Evolutionary conservation across 1,139 yeast species (phyloP).

Genomic region (Geotrichum klebahnii): DNA sequence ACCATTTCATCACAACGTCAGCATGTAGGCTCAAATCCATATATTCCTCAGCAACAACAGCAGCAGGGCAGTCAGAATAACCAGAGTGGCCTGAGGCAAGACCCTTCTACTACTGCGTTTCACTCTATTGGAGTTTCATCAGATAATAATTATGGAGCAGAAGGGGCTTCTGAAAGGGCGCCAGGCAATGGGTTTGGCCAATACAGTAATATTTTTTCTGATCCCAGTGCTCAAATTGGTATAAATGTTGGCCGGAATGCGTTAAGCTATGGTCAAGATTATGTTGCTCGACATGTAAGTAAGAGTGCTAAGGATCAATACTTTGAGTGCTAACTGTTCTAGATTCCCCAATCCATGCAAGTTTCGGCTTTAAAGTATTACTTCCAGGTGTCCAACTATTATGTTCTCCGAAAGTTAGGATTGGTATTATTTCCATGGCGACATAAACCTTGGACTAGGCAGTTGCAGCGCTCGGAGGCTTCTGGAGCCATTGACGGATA

Average conservation of each 20-base stretch:
- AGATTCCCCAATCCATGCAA: constrained; percentile 36
- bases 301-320: constrained; percentile 23
- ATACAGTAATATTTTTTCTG: constrained; percentile 53
- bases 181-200: constrained; percentile 24
- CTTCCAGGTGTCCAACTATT: constrained; percentile 86
- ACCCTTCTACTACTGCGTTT: constrained; percentile 11
- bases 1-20: constrained; percentile 13
- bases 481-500: constrained; percentile 46
- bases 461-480: constrained; percentile 37
- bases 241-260: constrained; percentile 87
- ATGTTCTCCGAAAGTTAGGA: constrained; percentile 69
- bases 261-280: constrained; percentile 62
- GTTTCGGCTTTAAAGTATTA: constrained; percentile 64
- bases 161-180: background rate
- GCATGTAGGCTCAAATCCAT: constrained; percentile 22
- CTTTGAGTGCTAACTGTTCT: constrained; percentile 4
- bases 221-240: constrained; percentile 81
- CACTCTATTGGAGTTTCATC: constrained; percentile 14
- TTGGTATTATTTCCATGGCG: constrained; percentile 82
- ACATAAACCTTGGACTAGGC: constrained; percentile 58
- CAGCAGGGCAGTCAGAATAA: constrained; percentile 19
- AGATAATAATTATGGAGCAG: constrained; percentile 21
- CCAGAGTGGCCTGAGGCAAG: background rate
- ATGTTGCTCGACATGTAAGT: constrained; percentile 64
- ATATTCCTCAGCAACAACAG: constrained; percentile 24